Base-by-base conservation (phyloP, 2,329 filamentous ascomycete species). In the Alternaria ethzedia region DNA sequence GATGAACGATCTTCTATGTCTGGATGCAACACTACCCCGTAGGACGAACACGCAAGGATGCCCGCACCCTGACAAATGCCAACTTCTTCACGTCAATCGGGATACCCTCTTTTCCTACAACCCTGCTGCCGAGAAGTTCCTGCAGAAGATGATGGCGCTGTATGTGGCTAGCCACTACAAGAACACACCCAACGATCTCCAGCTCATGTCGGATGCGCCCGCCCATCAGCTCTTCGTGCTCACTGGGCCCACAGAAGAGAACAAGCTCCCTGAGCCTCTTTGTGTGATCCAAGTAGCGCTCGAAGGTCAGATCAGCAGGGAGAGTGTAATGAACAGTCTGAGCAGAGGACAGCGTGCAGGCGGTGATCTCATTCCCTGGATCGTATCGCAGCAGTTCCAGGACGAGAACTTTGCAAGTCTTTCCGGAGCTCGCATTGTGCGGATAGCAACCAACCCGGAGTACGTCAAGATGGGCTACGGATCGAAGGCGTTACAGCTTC, bases 61-160 rank as follows among this genome's bases (percentile, higher is more conserved):
- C 77, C 96, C 96, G 4, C 94, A 97, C 79, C 96, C 95, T 1
- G 91, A 90, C 9, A 89, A 96, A 78, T 99, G 96, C 80, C 91
- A 99, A 81, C 88, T 99, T 59, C 87, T 98, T 61, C 90, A 94
- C 72, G 94, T 99, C 73, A 99, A 98, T 82, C 91, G 96, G 59
- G 96, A 99, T 82, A 98, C 95, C 9, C 87, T 99, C 13, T 99
- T 99, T 83, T 98, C 95, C 12, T 99, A 96, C 84, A 96, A 99
- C 75, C 93, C 94, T 3, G 93, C 98, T 20, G 96, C 96, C 3
- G 96, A 99, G 79, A 96, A 94, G 76, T 98, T 99, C 82, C 83
- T 99, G 59, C 96, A 99, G 79, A 94, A 97, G 74, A 97, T 99
- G 93, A 95, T 99, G 82, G 94, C 94, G 1, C 87, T 99, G 3